Evolutionary conservation across 2,329 filamentous ascomycete species (phyloP).

Genomic region (Fusarium mundagurra): DNA sequence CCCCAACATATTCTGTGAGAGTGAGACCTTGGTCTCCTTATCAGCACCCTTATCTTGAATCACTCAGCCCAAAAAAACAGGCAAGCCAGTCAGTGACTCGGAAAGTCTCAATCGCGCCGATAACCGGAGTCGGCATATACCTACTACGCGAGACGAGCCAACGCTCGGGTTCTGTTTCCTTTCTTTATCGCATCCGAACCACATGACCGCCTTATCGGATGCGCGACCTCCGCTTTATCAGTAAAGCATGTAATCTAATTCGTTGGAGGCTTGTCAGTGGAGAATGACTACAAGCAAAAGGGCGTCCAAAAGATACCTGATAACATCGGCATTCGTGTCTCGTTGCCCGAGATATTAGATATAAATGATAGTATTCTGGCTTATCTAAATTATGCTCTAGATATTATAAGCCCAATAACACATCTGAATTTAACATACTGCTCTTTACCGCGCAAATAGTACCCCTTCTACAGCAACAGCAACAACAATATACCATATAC

Average conservation of each 20-base stretch:
- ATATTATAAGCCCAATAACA: not conserved
- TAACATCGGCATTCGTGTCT: not conserved
- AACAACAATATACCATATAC: not conserved
- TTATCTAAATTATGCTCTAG: not conserved
- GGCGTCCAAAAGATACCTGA: not conserved
- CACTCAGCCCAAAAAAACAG: not conserved
- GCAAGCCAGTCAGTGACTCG: not conserved
- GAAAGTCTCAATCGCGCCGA: not conserved
- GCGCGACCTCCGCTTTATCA: not conserved
- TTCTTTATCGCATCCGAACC: not conserved
- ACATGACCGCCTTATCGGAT: constrained; percentile 15
- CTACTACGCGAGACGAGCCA: not conserved
- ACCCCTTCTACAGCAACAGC: not conserved
- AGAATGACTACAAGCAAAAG: constrained; percentile 9
- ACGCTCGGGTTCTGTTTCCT: constrained; percentile 21
- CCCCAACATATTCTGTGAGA: not conserved
- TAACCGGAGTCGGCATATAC: not conserved
- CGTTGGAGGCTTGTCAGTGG: not conserved
- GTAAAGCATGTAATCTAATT: not conserved
- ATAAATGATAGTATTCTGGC: constrained; percentile 2
- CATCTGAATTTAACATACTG: too few species aligned
- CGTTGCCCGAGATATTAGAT: not conserved
- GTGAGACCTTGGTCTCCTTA: not conserved
- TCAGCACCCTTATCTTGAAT: not conserved
- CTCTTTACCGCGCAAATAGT: not conserved